phyloP scores from a whole-genome alignment of 352 stramenopile genomes.

The Globisporangium middletonii region DNA sequence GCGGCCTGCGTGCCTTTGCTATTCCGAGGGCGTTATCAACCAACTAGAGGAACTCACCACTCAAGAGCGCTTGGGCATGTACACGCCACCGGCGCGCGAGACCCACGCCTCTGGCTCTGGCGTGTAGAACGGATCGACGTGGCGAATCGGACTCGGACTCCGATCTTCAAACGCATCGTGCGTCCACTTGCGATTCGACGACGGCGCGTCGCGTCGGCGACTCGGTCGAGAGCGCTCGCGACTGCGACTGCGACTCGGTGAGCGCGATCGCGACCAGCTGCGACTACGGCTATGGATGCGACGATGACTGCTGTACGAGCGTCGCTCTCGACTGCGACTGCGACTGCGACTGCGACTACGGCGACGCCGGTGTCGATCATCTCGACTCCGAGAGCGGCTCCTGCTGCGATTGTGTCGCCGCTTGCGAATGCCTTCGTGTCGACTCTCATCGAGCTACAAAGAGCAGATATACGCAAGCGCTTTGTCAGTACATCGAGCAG shows the following conservation, averaged over 20 bases:
- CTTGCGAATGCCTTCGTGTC: slow-evolving; percentile 9
- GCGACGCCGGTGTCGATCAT: slow-evolving; percentile 1
- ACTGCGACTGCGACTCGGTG: slow-evolving; percentile 19
- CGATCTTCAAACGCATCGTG: slow-evolving; percentile 69
- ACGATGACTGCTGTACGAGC: slow-evolving; percentile 10
- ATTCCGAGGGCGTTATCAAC: too few species aligned
- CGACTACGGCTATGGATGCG: slow-evolving; percentile 10
- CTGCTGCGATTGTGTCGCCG: slow-evolving; percentile 14
- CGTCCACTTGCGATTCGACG: slow-evolving; percentile 41
- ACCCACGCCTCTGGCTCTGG: slow-evolving; percentile 68
- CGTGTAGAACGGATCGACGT: slow-evolving; percentile 55
- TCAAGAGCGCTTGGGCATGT: slow-evolving; percentile 43
- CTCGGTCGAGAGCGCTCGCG: slow-evolving; percentile 4
- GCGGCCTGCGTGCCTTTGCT: too few species aligned
- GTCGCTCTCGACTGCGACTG: slow-evolving; percentile 14
- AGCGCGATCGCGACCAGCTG: slow-evolving; percentile 4
- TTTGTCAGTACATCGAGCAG: neutral
- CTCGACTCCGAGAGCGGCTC: slow-evolving; percentile 12
- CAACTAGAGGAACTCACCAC: neutral
- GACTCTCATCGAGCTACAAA: slow-evolving; percentile 40
- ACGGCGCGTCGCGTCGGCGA: slow-evolving; percentile 20
- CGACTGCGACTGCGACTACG: slow-evolving; percentile 9
- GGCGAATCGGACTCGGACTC: slow-evolving; percentile 63
- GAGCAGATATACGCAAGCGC: neutral
- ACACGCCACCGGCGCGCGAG: slow-evolving; percentile 73